phyloP scores from a whole-genome alignment of 345 rosid genomes.

The Alliaria petiolata region DNA sequence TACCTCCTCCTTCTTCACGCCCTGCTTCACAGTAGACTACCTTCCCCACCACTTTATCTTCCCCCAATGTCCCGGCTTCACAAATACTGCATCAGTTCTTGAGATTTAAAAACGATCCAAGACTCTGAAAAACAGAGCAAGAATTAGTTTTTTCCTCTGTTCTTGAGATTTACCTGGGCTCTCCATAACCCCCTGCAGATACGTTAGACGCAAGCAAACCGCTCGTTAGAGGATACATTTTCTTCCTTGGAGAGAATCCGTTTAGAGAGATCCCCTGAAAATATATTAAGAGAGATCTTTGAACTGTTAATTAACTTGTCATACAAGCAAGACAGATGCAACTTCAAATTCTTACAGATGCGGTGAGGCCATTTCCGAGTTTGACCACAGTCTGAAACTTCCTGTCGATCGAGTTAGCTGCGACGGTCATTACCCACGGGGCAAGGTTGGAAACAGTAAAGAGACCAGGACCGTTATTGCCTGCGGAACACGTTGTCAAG shows the following conservation, averaged over 20 bases:
- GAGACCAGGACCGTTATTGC: conserved; percentile 57
- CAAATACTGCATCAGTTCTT: conserved; percentile 45
- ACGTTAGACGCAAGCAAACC: conserved; percentile 56
- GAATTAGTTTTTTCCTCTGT: not conserved
- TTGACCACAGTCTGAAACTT: conserved; percentile 48
- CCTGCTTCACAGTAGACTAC: conserved; percentile 55
- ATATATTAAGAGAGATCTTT: not conserved
- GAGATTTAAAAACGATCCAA: not conserved
- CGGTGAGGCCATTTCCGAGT: conserved; percentile 52
- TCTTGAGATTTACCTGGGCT: conserved; percentile 41
- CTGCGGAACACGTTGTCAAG: conserved; percentile 65
- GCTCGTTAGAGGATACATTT: conserved; percentile 56
- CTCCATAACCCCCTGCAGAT: conserved; percentile 32
- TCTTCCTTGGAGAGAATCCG: conserved; percentile 47
- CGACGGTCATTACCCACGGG: conserved; percentile 86
- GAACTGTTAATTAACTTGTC: not conserved
- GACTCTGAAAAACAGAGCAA: not conserved
- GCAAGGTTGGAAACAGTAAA: conserved; percentile 59
- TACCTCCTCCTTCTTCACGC: conserved; percentile 32
- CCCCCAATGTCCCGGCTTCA: conserved; percentile 50
- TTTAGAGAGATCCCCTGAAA: conserved; percentile 67
- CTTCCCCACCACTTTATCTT: conserved; percentile 57
- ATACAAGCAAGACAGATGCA: not conserved
- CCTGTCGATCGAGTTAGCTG: conserved; percentile 63
- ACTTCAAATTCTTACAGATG: conserved; percentile 36